Conservation (phyloP, 805 yeast genomes). For the Pichia eremophila region DNA sequence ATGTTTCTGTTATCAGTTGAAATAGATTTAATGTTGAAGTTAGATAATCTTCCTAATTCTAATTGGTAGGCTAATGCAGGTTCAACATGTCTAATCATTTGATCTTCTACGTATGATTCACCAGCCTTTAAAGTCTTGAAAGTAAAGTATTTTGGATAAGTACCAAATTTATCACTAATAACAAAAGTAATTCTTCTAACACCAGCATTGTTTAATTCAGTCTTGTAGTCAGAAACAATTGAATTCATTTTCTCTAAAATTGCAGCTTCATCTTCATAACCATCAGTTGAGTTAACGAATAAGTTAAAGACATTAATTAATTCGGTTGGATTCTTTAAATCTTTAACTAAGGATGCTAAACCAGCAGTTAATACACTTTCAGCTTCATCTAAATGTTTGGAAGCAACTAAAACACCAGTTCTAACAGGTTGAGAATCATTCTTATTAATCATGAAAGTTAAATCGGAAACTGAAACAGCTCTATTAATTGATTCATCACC, state of each 20-base stretch:
- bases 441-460: conserved; percentile 71
- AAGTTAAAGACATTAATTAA: conserved; percentile 78
- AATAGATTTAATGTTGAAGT: conserved; percentile 90
- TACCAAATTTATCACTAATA: conserved; percentile 72
- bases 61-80: conserved; percentile 97
- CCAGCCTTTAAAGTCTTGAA: conserved; percentile 51
- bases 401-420: conserved; percentile 77
- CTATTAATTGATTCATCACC: conserved; percentile 48
- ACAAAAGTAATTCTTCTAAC: conserved; percentile 92
- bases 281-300: conserved; percentile 64
- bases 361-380: conserved; percentile 76
- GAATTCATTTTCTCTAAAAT: conserved; percentile 54
- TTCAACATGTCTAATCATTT: conserved; percentile 93
- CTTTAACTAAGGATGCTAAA: conserved; percentile 56
- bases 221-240: conserved; percentile 56
- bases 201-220: conserved; percentile 59
- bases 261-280: conserved; percentile 62
- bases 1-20: conserved; percentile 95
- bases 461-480: conserved; percentile 88
- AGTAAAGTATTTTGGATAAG: conserved; percentile 92
- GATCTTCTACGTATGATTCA: conserved; percentile 77
- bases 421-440: conserved; percentile 62
- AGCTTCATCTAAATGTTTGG: conserved; percentile 77
- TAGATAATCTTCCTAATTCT: conserved; percentile 87
- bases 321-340: conserved; percentile 25